Evolutionary conservation across 331 rosid species (phyloP).

Genomic region (Rosa hybrid): DNA sequence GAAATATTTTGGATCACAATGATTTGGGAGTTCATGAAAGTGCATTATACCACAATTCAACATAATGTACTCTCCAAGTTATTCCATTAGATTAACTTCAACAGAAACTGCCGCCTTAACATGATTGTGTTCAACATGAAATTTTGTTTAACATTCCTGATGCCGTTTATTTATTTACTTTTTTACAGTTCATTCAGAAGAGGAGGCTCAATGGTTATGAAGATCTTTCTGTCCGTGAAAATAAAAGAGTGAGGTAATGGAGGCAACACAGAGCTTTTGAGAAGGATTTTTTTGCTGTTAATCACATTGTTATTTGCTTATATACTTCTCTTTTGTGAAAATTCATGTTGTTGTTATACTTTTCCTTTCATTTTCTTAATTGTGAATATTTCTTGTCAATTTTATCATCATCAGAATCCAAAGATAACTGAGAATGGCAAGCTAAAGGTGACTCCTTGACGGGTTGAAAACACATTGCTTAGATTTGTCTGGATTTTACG

Average conservation of each 20-base stretch:
- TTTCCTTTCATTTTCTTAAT: background rate
- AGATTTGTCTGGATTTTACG: background rate
- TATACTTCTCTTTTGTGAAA: background rate
- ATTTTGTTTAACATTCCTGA: background rate
- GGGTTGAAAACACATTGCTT: background rate
- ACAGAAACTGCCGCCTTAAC: background rate
- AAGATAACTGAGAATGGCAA: background rate
- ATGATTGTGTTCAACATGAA: slow-evolving; percentile 4
- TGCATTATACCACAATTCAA: background rate
- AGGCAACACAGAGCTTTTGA: background rate
- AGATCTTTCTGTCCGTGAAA: slow-evolving; percentile 17
- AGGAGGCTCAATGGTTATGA: slow-evolving; percentile 26
- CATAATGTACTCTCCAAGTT: background rate
- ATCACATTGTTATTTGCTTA: background rate
- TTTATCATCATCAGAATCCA: slow-evolving; percentile 18
- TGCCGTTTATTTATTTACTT: background rate
- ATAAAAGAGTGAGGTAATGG: slow-evolving; percentile 21
- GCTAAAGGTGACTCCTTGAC: background rate
- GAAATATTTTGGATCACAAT: background rate
- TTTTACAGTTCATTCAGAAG: slow-evolving; percentile 18
- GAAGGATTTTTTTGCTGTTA: slow-evolving; percentile 1
- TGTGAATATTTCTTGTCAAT: background rate
- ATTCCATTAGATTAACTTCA: background rate
- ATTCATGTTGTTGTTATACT: background rate
- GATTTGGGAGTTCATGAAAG: background rate